A percentile compares a stretch with the other conserved stretches of the same genome.
Evolutionary conservation across 345 rosid species (phyloP).

Genomic region (Populus deltoides): DNA sequence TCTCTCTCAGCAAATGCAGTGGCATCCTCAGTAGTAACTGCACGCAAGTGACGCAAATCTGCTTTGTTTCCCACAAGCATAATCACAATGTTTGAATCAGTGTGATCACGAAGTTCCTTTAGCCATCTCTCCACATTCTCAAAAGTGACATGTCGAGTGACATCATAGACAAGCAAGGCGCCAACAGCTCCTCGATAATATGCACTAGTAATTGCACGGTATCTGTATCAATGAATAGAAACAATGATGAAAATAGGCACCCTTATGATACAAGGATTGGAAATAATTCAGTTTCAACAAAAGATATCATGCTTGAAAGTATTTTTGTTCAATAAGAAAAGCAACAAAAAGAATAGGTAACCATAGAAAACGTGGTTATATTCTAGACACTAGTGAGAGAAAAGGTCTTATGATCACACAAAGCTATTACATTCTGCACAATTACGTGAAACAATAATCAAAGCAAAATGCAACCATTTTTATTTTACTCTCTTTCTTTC

Average conservation of each 20-base stretch:
- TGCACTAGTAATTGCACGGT: conserved; percentile 29
- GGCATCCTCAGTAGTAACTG: conserved; percentile 23
- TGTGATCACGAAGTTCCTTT: conserved; percentile 31
- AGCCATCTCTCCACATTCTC: conserved; percentile 33
- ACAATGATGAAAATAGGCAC: not conserved
- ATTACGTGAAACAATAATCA: not conserved
- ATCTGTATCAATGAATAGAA: conserved; percentile 10
- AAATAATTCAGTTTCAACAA: not conserved
- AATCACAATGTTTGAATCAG: conserved; percentile 27
- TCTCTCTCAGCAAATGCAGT: conserved; percentile 28
- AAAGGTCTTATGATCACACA: not conserved
- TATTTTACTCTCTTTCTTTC: not conserved
- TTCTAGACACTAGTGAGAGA: not conserved
- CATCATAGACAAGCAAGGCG: conserved; percentile 29
- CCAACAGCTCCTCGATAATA: conserved; percentile 30
- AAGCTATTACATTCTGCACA: not conserved
- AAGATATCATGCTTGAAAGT: not conserved
- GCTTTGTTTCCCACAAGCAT: conserved; percentile 34
- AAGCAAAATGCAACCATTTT: not conserved
- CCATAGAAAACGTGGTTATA: not conserved
- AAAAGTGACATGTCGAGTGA: conserved; percentile 28
- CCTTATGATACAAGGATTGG: not conserved
- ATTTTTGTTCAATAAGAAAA: no score
- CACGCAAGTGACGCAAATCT: conserved; percentile 27
- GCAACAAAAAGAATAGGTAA: not conserved